Evolutionary conservation across 139 green algal species (phyloP), one percentile per base, ranked within the genome.

Genomic region (Picochlorum sp.): DNA sequence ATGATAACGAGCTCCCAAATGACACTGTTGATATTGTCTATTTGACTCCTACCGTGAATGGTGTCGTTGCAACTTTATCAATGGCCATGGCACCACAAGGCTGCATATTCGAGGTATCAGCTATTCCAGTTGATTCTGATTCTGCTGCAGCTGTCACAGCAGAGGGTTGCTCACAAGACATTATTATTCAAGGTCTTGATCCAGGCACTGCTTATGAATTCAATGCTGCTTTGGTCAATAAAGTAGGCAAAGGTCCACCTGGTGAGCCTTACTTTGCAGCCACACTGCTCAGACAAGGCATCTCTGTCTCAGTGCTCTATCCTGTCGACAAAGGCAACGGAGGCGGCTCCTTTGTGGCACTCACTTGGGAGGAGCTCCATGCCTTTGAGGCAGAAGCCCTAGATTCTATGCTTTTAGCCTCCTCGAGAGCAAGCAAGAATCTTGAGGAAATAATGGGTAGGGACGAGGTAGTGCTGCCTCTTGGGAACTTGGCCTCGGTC

Each of bases 191-290:
- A 0, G 52, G 52, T 18, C 26, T 59, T 14, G 18, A 16, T 20
- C 52, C 52, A 0, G 52, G 52, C 25, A 45, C 35, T 29, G 52
- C 22, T 29, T 59, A 59, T 45, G 33, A 44, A 28, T 59, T 59
- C 26, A 45, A n/a, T 14, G 24, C 24, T 45, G 20, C 20, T 3
- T 22, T 59, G 2, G 20, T 36, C 6, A 59, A 59, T 45, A 30
- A 28, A 30, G 24, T 26, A 14, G 52, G 52, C n/a, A 24, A 59
- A 14, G 52, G 52, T 14, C 52, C 52, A 20, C 20, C 12, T 18
- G 24, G 52, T 44, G 52, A 59, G 52, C 33, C 52, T 28, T 50
- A 59, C 20, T 22, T 51, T 28, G 52, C 52, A 29, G 52, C 52
- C 18, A 59, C 52, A 43, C 33, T 30, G 26, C 20, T 30, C 12